Percentiles rank a stretch among this genome's conserved stretches.
These are phyloP conservation scores for Ilex paraguariensis DNA, from an alignment of 305 asterid genomes.

Conservation along the genomic window DNA sequence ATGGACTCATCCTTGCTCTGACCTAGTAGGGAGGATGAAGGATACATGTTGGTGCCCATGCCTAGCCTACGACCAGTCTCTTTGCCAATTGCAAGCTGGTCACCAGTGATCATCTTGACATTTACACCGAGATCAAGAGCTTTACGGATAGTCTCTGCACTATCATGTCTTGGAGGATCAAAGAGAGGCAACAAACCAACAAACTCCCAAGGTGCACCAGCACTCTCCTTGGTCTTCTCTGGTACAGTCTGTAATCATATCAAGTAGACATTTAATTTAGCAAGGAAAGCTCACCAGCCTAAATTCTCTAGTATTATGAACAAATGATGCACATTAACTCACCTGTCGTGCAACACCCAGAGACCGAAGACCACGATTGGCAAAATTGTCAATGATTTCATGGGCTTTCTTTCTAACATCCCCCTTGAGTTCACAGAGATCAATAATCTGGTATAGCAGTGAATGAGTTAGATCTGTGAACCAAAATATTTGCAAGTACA, in stretches of 20 bases:
- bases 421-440: slow-evolving; percentile 71
- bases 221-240: slow-evolving; percentile 46
- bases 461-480: neutral
- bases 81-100: slow-evolving; percentile 67
- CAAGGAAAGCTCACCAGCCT: neutral
- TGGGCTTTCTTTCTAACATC: slow-evolving; percentile 54
- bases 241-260: slow-evolving; percentile 36
- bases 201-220: slow-evolving; percentile 59
- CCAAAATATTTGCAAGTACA: neutral
- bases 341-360: slow-evolving; percentile 83
- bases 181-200: slow-evolving; percentile 58
- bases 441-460: slow-evolving; percentile 47
- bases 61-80: slow-evolving; percentile 71
- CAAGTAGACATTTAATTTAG: neutral
- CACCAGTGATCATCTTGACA: slow-evolving; percentile 76
- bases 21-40: slow-evolving; percentile 63
- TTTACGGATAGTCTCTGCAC: slow-evolving; percentile 57
- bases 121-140: slow-evolving; percentile 66
- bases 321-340: neutral
- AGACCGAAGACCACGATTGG: slow-evolving; percentile 96
- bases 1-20: slow-evolving; percentile 45
- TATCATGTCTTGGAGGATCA: slow-evolving; percentile 74
- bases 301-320: too few species aligned
- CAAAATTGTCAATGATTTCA: slow-evolving; percentile 62
- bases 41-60: slow-evolving; percentile 73